Evolutionary conservation across 2,329 filamentous ascomycete genomes (phyloP), one percentile per base, ranked within the genome.

Genomic region (Phaeosphaeria sp.): DNA sequence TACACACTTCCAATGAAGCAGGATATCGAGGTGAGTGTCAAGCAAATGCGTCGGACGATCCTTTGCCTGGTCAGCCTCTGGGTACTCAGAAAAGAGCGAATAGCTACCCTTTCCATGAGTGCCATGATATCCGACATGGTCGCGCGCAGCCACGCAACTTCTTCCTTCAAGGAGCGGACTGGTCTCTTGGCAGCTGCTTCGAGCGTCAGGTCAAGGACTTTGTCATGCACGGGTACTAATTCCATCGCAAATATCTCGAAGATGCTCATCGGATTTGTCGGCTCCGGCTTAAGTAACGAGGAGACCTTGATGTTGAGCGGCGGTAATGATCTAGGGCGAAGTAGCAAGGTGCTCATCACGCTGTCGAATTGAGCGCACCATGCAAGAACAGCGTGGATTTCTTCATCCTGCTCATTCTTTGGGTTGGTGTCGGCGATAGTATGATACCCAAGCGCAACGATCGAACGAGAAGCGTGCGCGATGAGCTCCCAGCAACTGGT

Each of bases 301-400:
- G 68, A 63, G 9, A 67, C 57, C 25, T 67, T 65, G 46, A 75
- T 55, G 13, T 66, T 61, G 46, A 73, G 60, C 3, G 64, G 65
- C 3, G 73, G 72, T 22, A 76, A 50, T 5, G 71, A 72, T 6
- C 64, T 60, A 9, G 74, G 74, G 2, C 74, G 68, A 24, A 74
- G 60, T 9, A 76, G 60, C 9, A 74, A 51, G 30, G 74, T 51
- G 46, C 71, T 72, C 62, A 74, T 72, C 25, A 63, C 56, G 36
- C 68, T 69, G 55, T 76, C 73, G 42, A 76, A 68, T 22, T 73
- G 66, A n/a, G 67, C 64, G 39, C 68, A 72, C 64, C 72, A 74
- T 30, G 71, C 67, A 1, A 75, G 61, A 18, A 62, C 67, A 15
- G 66, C 63, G n/a, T 65, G 57, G 17, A 73, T 72, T 39, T 75